Evolutionary conservation across 1,284 basidiomycete genomes (phyloP), one percentile per base, ranked within the genome.

Genomic region (Puccinia coronata): DNA sequence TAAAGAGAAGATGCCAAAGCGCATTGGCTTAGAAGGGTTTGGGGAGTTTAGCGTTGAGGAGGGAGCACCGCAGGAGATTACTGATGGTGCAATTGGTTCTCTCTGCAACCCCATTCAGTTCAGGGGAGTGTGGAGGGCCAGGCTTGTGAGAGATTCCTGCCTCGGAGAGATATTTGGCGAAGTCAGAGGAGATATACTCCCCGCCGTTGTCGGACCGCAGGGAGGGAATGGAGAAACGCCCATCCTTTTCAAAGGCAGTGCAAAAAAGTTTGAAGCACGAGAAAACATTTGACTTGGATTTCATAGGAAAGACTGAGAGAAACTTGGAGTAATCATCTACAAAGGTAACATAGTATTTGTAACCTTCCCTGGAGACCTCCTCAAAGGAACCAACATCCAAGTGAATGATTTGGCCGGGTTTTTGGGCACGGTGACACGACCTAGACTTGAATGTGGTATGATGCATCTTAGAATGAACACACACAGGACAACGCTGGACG

Each of bases 91-190:
- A 57, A 84, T 43, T 43, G 43, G 43, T 43, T 6, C 43, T 6
- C 16, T 43, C 43, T 16, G 43, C 43, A 16, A 43, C 82, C 83
- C 87, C 81, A 83, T 87, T 88, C 81, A 84, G 23, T 63, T 84
- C 82, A 1, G 86, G 86, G 3, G 86, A 85, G 80, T 88, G 84
- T 73, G 88, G 87, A 0, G 86, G 83, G 18, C 85, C 86, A n/a
- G 86, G 83, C 63, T 85, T 82, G 31, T 82, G 84, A 34, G 80
- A 55, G 2, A 86, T 88, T 23, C 87, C 87, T 9, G 81, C 39
- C 0, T 63, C 36, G 12, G 82, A 82, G 5, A 87, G 85, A 59
- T 84, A 86, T 0, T 79, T 81, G 16, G 75, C n/a, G 78, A 87
- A 86, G 4, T 80, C 83, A 1, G 83, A 82, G 1, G 81, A 82